Base-by-base conservation (phyloP, 108 stramenopile species). In the Skeletonema grethae region DNA sequence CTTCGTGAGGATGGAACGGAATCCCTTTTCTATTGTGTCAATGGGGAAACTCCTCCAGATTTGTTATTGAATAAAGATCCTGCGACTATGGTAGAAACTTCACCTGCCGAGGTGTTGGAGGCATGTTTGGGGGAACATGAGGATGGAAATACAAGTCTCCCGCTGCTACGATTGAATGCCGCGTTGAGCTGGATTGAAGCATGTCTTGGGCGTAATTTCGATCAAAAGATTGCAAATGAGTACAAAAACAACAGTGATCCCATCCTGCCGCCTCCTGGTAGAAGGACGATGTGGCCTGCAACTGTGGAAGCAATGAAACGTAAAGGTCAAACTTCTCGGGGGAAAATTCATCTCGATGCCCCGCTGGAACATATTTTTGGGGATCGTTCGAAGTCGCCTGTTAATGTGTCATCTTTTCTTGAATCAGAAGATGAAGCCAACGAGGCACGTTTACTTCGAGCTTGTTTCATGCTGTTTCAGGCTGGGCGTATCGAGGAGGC, bases 131-230 rank as follows among this genome's bases (percentile, higher is more conserved):
- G 64, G 16, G 68, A 53, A 9, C 8, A 53, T 22, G 50, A 53
- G 28, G 36, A 50, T 29, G 16, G 50, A n/a, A 31, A 35, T 22
- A 62, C 64, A 34, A 70, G 43, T 41, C 63, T 77, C 30, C 76
- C 69, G 10, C 24, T 89, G 24, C 63, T 69, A 53, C 82, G 91
- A 34, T 72, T 82, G 45, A 62, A 86, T 45, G 65, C 67, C 18
- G 69, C 89, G 8, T 43, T 92, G 48, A 32, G 64, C 18, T 89
- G 88, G 88, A 81, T 90, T 25, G 82, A 89, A 68, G 39, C 77
- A 16, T 89, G 87, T 67, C 77, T 86, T 48, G 76, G 74, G 67
- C 81, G 83, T 18, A 50, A 69, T 38, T 77, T 69, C n/a, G 69
- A 77, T 35, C 30, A 48, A 35, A 43, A 36, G 18, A 31, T 70